These are phyloP conservation scores for Pecoramyces ruminantium DNA, from an alignment of 192 early-diverging fungal species.

Conservation along the genomic window DNA sequence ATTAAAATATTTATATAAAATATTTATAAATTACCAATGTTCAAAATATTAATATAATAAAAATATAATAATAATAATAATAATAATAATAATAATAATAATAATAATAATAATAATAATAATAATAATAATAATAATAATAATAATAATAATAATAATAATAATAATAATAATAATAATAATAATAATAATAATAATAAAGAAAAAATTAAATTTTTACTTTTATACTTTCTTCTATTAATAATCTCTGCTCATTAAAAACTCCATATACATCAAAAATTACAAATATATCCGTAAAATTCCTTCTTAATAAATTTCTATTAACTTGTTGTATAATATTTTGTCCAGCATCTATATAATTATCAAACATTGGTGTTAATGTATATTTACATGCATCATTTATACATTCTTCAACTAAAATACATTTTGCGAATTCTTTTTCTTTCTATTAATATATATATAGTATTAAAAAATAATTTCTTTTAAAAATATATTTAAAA, in stretches of 20 bases:
- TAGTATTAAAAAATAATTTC: too few relatives aligned
- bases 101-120: too few relatives aligned
- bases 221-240: conserved; percentile 17
- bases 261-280: conserved; percentile 49
- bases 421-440: conserved; percentile 31
- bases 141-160: too few relatives aligned
- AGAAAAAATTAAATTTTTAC: conserved; percentile 19
- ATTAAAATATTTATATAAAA: too few relatives aligned
- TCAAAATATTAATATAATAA: too few relatives aligned
- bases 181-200: too few relatives aligned
- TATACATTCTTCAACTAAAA: conserved; percentile 35
- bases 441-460: conserved; percentile 51
- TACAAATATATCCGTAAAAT: conserved; percentile 39
- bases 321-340: conserved; percentile 28
- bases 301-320: conserved; percentile 18
- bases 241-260: conserved; percentile 4
- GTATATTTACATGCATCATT: conserved; percentile 19
- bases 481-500: too few relatives aligned
- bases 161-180: too few relatives aligned
- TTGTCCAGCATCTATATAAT: conserved; percentile 29
- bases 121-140: too few relatives aligned
- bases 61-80: neutral
- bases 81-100: too few relatives aligned
- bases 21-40: too few relatives aligned
- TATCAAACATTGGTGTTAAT: conserved; percentile 23